Conservation (phyloP, 2,329 filamentous ascomycete species). For the Xylariaceae sp. region DNA sequence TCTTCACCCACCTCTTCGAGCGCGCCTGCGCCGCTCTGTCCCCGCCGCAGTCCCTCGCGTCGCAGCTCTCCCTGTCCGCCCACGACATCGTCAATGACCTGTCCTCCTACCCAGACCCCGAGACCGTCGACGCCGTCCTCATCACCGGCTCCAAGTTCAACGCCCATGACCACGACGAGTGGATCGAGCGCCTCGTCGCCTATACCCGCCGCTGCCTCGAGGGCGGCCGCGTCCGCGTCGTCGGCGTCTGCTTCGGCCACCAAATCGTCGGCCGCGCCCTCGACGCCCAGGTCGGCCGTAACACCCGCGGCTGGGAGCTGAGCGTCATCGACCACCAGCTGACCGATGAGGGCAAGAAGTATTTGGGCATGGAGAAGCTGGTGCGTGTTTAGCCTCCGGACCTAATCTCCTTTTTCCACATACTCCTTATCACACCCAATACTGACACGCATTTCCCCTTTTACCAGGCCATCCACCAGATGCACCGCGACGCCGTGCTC, state of each 20-base stretch:
- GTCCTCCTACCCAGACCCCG: conserved; percentile 64
- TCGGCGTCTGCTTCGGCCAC: conserved; percentile 85
- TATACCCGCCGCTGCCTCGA: conserved; percentile 58
- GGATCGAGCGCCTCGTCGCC: conserved; percentile 71
- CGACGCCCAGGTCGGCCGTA: conserved; percentile 62
- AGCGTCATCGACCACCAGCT: conserved; percentile 66
- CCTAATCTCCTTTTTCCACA: neutral
- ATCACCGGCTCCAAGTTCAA: conserved; percentile 74
- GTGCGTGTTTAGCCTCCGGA: conserved; percentile 26
- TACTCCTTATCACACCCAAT: neutral
- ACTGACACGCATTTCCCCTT: neutral
- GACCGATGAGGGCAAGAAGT: conserved; percentile 62
- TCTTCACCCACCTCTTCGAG: conserved; percentile 60
- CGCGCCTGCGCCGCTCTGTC: conserved; percentile 45
- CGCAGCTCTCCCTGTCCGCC: conserved; percentile 53
- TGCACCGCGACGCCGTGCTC: conserved; percentile 77
- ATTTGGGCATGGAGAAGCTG: conserved; percentile 64
- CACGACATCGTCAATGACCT: conserved; percentile 67
- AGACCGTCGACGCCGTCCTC: conserved; percentile 75
- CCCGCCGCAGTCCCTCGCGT: conserved; percentile 35
- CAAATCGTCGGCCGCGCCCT: conserved; percentile 76
- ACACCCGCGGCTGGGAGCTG: conserved; percentile 74
- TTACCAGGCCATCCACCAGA: conserved; percentile 69
- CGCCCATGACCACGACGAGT: conserved; percentile 68
- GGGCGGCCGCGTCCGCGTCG: conserved; percentile 60